Conservation (phyloP, 2,329 filamentous ascomycete species). For the Dothideomycetes sp. region DNA sequence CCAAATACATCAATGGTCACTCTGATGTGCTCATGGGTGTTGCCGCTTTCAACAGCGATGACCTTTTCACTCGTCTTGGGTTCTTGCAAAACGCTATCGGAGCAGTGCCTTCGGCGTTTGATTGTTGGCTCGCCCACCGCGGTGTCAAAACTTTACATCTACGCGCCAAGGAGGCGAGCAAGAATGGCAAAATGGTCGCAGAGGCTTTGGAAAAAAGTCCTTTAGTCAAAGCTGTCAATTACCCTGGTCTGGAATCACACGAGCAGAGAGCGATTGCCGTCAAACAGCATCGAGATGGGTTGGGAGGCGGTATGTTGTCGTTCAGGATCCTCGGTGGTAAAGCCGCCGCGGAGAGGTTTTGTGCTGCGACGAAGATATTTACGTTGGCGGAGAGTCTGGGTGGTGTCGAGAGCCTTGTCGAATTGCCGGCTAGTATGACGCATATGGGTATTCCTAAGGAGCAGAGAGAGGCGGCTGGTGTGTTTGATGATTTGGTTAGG, state of each 20-base stretch:
- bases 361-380: conserved; percentile 79
- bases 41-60: conserved; percentile 84
- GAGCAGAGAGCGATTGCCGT: conserved; percentile 74
- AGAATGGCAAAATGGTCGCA: conserved; percentile 73
- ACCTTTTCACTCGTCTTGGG: conserved; percentile 63
- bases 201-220: conserved; percentile 67
- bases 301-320: conserved; percentile 95
- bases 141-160: conserved; percentile 95
- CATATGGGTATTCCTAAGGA: conserved; percentile 89
- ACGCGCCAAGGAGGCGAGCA: conserved; percentile 73
- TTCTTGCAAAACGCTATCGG: conserved; percentile 98
- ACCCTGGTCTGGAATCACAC: conserved; percentile 83
- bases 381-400: conserved; percentile 88
- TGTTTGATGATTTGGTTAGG: conserved; percentile 88
- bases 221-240: conserved; percentile 84
- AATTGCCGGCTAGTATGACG: conserved; percentile 93
- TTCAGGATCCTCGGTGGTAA: conserved; percentile 89
- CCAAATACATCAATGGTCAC: conserved; percentile 99
- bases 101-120: conserved; percentile 87
- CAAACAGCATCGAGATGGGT: conserved; percentile 85
- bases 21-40: conserved; percentile 95
- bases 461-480: conserved; percentile 82
- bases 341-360: conserved; percentile 82
- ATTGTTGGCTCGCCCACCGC: conserved; percentile 95
- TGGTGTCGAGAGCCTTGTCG: conserved; percentile 83